Conservation (phyloP, 2,329 filamentous ascomycete species). For the Leptographium flavum region DNA sequence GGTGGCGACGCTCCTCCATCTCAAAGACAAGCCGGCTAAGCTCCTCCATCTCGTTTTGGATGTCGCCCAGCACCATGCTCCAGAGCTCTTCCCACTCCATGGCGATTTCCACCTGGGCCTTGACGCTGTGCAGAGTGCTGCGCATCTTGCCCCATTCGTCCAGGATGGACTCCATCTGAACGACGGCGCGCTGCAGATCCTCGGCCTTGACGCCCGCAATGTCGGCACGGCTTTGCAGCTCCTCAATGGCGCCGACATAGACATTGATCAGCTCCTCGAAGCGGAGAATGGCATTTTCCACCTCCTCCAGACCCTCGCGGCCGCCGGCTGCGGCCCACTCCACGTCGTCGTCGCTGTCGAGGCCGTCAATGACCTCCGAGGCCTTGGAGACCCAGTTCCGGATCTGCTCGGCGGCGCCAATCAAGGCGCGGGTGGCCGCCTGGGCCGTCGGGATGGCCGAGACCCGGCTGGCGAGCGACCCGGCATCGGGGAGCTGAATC, state of each 20-base stretch:
- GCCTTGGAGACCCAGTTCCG: conserved; percentile 88
- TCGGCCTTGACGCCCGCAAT: conserved; percentile 55
- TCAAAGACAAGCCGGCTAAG: conserved; percentile 66
- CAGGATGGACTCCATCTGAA: conserved; percentile 80
- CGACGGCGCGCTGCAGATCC: conserved; percentile 61
- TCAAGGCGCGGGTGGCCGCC: conserved; percentile 68
- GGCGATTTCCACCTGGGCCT: conserved; percentile 84
- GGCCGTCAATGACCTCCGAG: conserved; percentile 69
- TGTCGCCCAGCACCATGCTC: conserved; percentile 86
- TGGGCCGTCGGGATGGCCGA: conserved; percentile 73
- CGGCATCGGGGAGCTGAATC: conserved; percentile 74
- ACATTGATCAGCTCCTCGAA: conserved; percentile 86
- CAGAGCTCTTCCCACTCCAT: conserved; percentile 99
- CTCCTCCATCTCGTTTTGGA: conserved; percentile 63
- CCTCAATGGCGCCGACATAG: conserved; percentile 88
- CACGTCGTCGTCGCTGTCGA: conserved; percentile 93
- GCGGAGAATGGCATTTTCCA: conserved; percentile 59
- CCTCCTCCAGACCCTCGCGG: conserved; percentile 60
- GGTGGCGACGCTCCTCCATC: conserved; percentile 92
- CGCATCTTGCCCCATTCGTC: conserved; percentile 76
- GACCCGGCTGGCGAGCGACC: conserved; percentile 69
- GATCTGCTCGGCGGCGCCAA: conserved; percentile 83
- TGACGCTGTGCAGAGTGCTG: conserved; percentile 60
- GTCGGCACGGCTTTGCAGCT: conserved; percentile 67
- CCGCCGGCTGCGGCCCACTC: conserved; percentile 92